Percentiles rank a stretch among this genome's conserved stretches.
phyloP scores from a whole-genome alignment of 108 stramenopile species.

The Nitzschia putrida region DNA sequence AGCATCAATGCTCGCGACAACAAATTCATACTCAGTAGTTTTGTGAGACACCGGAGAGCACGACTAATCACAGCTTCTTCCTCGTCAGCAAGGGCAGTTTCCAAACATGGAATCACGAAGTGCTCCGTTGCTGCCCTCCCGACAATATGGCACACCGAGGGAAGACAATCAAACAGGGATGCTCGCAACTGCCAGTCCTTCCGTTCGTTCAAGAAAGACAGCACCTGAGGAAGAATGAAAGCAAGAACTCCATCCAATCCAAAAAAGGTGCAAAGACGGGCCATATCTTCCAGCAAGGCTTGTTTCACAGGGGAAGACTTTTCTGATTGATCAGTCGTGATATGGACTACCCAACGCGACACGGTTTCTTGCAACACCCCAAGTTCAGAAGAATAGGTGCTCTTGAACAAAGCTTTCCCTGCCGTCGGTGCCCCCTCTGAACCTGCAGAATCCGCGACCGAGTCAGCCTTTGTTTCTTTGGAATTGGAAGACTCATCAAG shows the following conservation, averaged over 20 bases:
- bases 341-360: constrained; percentile 81
- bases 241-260: constrained; percentile 83
- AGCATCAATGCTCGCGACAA: constrained; percentile 60
- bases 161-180: constrained; percentile 86
- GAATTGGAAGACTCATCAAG: constrained; percentile 29
- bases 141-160: constrained; percentile 86
- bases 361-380: constrained; percentile 79
- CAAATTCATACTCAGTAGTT: constrained; percentile 64
- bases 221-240: constrained; percentile 88
- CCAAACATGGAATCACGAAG: constrained; percentile 93
- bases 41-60: constrained; percentile 67
- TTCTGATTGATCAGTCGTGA: constrained; percentile 85
- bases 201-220: constrained; percentile 93
- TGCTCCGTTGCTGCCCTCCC: constrained; percentile 90
- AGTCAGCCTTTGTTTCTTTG: constrained; percentile 17
- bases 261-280: constrained; percentile 91
- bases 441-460: constrained; percentile 2
- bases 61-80: constrained; percentile 81
- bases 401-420: constrained; percentile 49
- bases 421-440: constrained; percentile 25
- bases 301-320: constrained; percentile 82
- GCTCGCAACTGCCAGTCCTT: constrained; percentile 92
- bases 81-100: constrained; percentile 88
- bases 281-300: constrained; percentile 79
- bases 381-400: constrained; percentile 79